Evolutionary conservation across 2,329 filamentous ascomycete genomes (phyloP), one percentile per base, ranked within the genome.

Genomic region (Diaporthe sp.): DNA sequence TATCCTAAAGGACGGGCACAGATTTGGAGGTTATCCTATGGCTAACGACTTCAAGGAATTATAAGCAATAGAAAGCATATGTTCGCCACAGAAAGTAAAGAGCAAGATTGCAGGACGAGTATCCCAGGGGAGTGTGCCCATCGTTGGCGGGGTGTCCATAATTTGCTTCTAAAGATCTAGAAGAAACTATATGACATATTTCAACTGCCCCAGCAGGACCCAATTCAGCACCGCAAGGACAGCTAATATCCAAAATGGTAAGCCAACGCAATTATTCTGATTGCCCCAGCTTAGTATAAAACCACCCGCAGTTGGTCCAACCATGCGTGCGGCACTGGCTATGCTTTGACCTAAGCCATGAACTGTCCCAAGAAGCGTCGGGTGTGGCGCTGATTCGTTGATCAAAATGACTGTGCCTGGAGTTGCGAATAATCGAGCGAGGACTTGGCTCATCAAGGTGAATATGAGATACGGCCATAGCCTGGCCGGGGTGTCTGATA

Each of bases 401-500:
- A 80, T 77, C 32, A 80, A 53, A 72, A 80, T 76, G 12, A 79
- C 76, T 1, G 79, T 77, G 13, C 78, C 79, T 25, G 78, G 79
- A 30, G 68, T 77, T 44, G 79, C 75, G 65, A 80, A 80, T 3
- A 75, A 76, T 17, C 78, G 63, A 13, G 78, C 75, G 32, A 79
- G 50, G 30, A 80, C 76, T 4, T 79, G 76, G 69, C 78, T 35
- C 5, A 71, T 53, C 4, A 80, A 69, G 32, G 79, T 72, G 1
- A 30, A 71, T 25, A 76, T 53, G 30, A 74, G 44, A 32, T 76
- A 79, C 1, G 73, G 75, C 78, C 78, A 79, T 5, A 79, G 37
- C 4, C 78, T 56, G 1, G 32, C 66, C 13, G 65, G 35, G 13
- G 76, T 65, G n/a, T 71, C 70, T 2, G 77, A 76, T 8, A 79